phyloP scores from a whole-genome alignment of 352 stramenopile species.

The Saprolegnia parasitica region DNA sequence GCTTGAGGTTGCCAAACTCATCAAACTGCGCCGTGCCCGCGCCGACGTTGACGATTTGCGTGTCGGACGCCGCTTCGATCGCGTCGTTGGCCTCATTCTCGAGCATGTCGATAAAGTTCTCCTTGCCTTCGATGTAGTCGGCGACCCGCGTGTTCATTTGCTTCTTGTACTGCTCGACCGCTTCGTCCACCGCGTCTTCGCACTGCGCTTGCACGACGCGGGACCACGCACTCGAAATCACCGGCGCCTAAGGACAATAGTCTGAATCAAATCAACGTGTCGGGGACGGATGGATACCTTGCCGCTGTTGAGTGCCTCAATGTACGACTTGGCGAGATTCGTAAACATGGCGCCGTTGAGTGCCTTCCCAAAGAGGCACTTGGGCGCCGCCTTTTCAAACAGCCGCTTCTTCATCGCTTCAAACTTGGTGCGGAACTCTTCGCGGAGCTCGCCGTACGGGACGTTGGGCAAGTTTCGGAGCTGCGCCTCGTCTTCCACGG shows the following conservation, averaged over 20 bases:
- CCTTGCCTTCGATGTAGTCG: constrained; percentile 18
- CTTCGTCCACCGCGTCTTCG: constrained; percentile 69
- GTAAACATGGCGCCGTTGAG: constrained; percentile 85
- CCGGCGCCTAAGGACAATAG: constrained; percentile 36
- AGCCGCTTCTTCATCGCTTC: constrained; percentile 61
- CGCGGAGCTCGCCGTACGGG: constrained; percentile 65
- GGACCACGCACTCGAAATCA: constrained; percentile 87
- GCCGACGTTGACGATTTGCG: constrained; percentile 26
- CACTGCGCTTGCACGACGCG: constrained; percentile 83
- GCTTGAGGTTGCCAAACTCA: constrained; percentile 62
- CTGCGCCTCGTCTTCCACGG: constrained; percentile 81
- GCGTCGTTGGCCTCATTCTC: background rate
- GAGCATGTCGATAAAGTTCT: constrained; percentile 4
- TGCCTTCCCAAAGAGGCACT: constrained; percentile 79
- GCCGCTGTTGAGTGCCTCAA: constrained; percentile 84
- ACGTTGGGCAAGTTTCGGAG: constrained; percentile 64
- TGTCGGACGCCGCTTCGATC: constrained; percentile 16
- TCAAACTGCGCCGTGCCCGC: constrained; percentile 43
- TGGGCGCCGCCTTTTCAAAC: constrained; percentile 75
- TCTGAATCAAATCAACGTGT: too few relatives aligned
- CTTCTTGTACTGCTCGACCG: constrained; percentile 71
- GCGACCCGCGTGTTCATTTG: constrained; percentile 51
- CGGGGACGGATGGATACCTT: constrained; percentile 37
- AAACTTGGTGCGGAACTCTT: constrained; percentile 76
- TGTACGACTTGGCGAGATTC: constrained; percentile 74